Conservation (phyloP, 352 stramenopile genomes). For the Saprolegnia parasitica region DNA sequence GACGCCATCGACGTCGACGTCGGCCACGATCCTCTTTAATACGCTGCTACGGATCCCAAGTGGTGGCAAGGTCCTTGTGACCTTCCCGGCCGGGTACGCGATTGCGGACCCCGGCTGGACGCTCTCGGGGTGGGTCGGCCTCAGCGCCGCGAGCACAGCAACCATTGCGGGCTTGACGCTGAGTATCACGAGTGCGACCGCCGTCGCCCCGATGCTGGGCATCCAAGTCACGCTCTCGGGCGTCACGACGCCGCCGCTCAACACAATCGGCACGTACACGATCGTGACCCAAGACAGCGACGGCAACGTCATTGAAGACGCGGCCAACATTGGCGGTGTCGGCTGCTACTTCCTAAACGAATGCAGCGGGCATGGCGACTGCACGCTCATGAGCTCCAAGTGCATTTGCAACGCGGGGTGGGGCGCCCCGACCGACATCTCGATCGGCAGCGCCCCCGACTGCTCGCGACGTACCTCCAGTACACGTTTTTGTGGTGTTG, state of each 20-base stretch:
- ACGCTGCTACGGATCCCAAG: constrained; percentile 39
- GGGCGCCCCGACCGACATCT: constrained; percentile 73
- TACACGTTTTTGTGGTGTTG: not conserved
- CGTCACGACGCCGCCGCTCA: constrained; percentile 47
- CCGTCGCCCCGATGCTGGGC: constrained; percentile 31
- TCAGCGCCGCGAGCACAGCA: constrained; percentile 39
- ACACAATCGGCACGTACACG: constrained; percentile 43
- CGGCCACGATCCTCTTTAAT: constrained; percentile 41
- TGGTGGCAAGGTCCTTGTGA: constrained; percentile 42
- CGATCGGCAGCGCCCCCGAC: constrained; percentile 71
- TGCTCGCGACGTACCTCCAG: constrained; percentile 61
- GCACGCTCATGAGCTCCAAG: constrained; percentile 72
- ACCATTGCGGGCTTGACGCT: constrained; percentile 33
- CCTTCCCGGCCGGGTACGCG: constrained; percentile 45
- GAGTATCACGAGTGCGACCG: constrained; percentile 37
- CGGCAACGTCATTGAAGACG: constrained; percentile 52
- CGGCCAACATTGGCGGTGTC: constrained; percentile 45
- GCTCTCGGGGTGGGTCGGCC: constrained; percentile 33
- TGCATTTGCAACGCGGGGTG: constrained; percentile 88
- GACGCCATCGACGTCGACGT: constrained; percentile 37
- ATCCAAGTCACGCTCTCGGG: constrained; percentile 44
- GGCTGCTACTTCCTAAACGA: constrained; percentile 70
- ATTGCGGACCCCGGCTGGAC: constrained; percentile 30
- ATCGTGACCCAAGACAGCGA: constrained; percentile 45
- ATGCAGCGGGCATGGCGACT: constrained; percentile 87